Evolutionary conservation across 2,329 filamentous ascomycete species (phyloP), one percentile per base, ranked within the genome.

Genomic region (Cryphonectria nitschkei): DNA sequence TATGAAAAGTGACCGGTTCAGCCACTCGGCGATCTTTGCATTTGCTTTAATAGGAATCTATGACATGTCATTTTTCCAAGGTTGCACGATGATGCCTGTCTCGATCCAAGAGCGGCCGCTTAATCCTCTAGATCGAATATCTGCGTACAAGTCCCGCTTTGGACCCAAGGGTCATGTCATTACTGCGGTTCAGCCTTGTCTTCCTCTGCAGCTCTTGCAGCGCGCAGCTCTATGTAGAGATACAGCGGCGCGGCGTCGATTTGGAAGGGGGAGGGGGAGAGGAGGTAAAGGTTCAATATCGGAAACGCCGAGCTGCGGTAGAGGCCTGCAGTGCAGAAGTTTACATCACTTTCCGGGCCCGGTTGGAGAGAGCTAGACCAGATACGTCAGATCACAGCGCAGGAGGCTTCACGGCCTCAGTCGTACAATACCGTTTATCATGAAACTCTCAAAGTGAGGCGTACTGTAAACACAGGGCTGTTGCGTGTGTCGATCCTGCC

Each of bases 361-460:
- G 32, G 37, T 19, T 41, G 46, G 61, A 64, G 61, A 43, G 61
- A 50, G 37, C 61, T 43, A 26, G n/a, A 26, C 26, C n/a, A 26
- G 8, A 14, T 43, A 46, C n/a, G 46, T 32, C 14, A 19, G n/a
- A 5, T 64, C 61, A 43, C 5, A 29, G 11, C 7, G 61, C 32
- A 62, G 26, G 16, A 37, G 22, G 60, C 22, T 46, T 19, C 39
- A 43, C 61, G 61, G 16, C 29, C 54, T 58, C 29, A 29, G 54
- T 58, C 54, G 41, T 65, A 39, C 50, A 50, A 64, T 34, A 65
- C 64, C 41, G 50, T 60, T 46, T 39, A 22, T 14, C 26, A 56
- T 43, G 16, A 19, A 68, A 46, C 22, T 62, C 34, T 67, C 66
- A 52, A 70, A 70, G 68, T 67, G 65, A 70, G 70, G 68, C 70